phyloP scores from a whole-genome alignment of 1,284 basidiomycete genomes.

The Tylopilus sp. region DNA sequence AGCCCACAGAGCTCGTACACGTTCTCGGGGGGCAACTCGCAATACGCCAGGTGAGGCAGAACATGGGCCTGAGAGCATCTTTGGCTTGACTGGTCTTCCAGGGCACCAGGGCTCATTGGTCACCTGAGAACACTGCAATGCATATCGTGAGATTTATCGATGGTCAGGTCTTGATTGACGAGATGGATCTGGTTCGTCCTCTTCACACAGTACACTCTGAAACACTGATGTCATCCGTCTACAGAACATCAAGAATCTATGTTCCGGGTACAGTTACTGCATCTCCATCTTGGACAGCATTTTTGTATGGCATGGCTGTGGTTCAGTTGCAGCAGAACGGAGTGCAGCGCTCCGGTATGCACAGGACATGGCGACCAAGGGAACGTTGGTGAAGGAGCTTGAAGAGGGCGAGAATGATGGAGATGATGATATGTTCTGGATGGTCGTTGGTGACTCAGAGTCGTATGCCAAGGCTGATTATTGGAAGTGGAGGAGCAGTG shows the following conservation, averaged over 20 bases:
- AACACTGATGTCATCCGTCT: slow-evolving; percentile 5
- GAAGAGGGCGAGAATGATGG: slow-evolving; percentile 55
- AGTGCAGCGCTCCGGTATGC: slow-evolving; percentile 60
- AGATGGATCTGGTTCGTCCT: slow-evolving; percentile 62
- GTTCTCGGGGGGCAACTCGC: slow-evolving; percentile 63
- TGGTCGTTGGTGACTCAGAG: slow-evolving; percentile 65
- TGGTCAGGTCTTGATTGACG: slow-evolving; percentile 62
- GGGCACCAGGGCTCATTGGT: slow-evolving; percentile 72
- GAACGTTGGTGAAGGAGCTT: slow-evolving; percentile 48
- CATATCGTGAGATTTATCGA: slow-evolving; percentile 56
- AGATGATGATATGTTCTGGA: slow-evolving; percentile 77
- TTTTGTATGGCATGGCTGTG: slow-evolving; percentile 76
- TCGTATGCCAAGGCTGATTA: slow-evolving; percentile 72
- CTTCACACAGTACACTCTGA: neutral
- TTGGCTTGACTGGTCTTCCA: slow-evolving; percentile 28
- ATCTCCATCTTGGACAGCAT: slow-evolving; percentile 62
- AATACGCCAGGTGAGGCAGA: slow-evolving; percentile 55
- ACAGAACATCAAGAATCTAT: slow-evolving; percentile 64
- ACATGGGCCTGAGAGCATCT: slow-evolving; percentile 2
- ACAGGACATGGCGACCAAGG: slow-evolving; percentile 40
- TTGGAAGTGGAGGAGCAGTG: slow-evolving; percentile 62
- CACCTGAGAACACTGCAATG: slow-evolving; percentile 75
- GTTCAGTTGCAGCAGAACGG: slow-evolving; percentile 56
- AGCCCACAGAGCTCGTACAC: slow-evolving; percentile 58
- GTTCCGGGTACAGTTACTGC: slow-evolving; percentile 77